Conservation (phyloP, 306 rosid species). For the Prinsepia uniflora region DNA sequence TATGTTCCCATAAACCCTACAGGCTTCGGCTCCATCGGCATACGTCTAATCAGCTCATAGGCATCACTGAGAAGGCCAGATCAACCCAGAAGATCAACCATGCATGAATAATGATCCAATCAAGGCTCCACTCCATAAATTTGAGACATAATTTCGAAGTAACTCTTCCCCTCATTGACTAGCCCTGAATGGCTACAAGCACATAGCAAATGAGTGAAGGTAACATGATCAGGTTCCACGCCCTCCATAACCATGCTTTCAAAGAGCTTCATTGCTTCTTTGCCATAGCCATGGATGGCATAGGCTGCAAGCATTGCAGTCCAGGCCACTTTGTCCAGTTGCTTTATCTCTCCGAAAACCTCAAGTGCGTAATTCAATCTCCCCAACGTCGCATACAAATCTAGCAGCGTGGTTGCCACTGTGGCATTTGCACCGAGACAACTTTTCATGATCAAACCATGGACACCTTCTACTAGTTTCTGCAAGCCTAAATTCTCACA, state of each 20-base stretch:
- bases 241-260: slow-evolving; percentile 45
- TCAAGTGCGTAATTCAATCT: slow-evolving; percentile 45
- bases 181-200: slow-evolving; percentile 90
- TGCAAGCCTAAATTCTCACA: slow-evolving; percentile 45
- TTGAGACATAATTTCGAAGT: slow-evolving; percentile 51
- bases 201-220: slow-evolving; percentile 71
- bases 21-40: slow-evolving; percentile 77
- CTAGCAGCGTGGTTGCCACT: slow-evolving; percentile 50
- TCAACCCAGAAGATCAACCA: slow-evolving; percentile 87
- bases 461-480: slow-evolving; percentile 51
- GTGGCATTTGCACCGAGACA: slow-evolving; percentile 42
- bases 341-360: slow-evolving; percentile 46
- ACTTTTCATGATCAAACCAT: slow-evolving; percentile 39
- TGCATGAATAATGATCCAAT: slow-evolving; percentile 75
- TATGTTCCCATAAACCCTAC: slow-evolving; percentile 53
- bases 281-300: slow-evolving; percentile 62
- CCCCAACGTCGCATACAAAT: slow-evolving; percentile 65
- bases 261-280: slow-evolving; percentile 52
- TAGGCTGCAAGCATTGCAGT: slow-evolving; percentile 75
- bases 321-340: slow-evolving; percentile 68
- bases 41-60: slow-evolving; percentile 45
- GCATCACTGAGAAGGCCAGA: slow-evolving; percentile 57
- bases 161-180: slow-evolving; percentile 52
- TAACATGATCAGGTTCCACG: slow-evolving; percentile 66
- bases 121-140: slow-evolving; percentile 52